A percentile compares a stretch with the other conserved stretches of the same genome.
Conservation (phyloP, 805 yeast genomes). For the Yamadazyma sp. region DNA sequence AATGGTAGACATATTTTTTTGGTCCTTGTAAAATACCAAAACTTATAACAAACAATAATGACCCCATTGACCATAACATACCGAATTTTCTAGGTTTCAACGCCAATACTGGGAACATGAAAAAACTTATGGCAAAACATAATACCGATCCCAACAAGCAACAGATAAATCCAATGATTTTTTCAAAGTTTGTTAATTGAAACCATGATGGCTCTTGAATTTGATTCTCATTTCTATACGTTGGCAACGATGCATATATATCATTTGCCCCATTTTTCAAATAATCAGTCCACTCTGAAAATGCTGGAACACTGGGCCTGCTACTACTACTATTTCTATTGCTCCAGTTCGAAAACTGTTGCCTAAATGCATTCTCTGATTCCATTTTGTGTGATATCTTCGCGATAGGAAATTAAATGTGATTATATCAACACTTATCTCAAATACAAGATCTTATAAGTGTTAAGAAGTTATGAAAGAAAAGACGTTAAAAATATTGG, state of each 20-base stretch:
- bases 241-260: conserved; percentile 64
- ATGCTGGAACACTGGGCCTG: conserved; percentile 18
- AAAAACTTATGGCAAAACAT: conserved; percentile 78
- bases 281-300: conserved; percentile 44
- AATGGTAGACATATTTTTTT: conserved; percentile 67
- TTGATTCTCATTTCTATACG: conserved; percentile 43
- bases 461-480: too few species aligned
- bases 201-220: conserved; percentile 75
- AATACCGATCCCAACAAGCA: conserved; percentile 75
- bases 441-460: too few species aligned
- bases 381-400: background rate
- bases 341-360: conserved; percentile 33
- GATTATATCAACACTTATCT: too few species aligned
- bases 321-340: conserved; percentile 4
- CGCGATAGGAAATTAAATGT: too few species aligned
- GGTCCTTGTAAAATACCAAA: conserved; percentile 95
- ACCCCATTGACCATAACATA: conserved; percentile 86
- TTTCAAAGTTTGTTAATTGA: conserved; percentile 70
- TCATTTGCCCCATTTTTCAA: conserved; percentile 46
- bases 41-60: conserved; percentile 78
- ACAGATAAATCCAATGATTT: conserved; percentile 71
- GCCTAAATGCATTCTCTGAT: conserved; percentile 21
- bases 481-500: too few species aligned
- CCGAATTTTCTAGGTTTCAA: conserved; percentile 91
- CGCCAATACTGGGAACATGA: conserved; percentile 85